These are phyloP conservation scores for Zalerion maritima DNA, from an alignment of 495 filamentous ascomycete species.

Conservation along the genomic window DNA sequence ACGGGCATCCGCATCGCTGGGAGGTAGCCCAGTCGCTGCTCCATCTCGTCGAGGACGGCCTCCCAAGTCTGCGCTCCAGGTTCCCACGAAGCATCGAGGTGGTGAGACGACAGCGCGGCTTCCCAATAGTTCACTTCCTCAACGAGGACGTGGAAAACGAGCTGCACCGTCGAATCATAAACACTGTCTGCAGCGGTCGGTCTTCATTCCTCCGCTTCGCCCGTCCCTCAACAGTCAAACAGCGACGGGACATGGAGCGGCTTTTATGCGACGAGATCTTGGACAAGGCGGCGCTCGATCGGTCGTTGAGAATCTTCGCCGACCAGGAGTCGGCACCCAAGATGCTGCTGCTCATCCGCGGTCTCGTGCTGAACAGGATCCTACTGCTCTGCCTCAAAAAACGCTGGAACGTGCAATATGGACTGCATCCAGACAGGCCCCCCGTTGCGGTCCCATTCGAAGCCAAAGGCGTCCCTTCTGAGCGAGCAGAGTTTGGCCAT, in stretches of 20 bases:
- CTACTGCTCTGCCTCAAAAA: slow-evolving; percentile 24
- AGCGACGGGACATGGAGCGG: slow-evolving; percentile 12
- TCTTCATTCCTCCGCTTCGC: slow-evolving; percentile 14
- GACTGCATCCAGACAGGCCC: slow-evolving; percentile 21
- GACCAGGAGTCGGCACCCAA: slow-evolving; percentile 18
- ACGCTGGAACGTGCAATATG: slow-evolving; percentile 33
- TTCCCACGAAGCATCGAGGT: slow-evolving; percentile 28
- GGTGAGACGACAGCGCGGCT: slow-evolving; percentile 16
- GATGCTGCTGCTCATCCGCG: slow-evolving; percentile 24
- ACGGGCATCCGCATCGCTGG: slow-evolving; percentile 38
- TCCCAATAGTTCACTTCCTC: slow-evolving; percentile 27
- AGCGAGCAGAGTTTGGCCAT: slow-evolving; percentile 53
- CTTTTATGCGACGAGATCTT: slow-evolving; percentile 15
- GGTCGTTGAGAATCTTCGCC: slow-evolving; percentile 13
- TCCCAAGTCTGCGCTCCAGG: slow-evolving; percentile 13
- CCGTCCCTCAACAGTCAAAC: slow-evolving; percentile 4
- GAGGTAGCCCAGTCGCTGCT: slow-evolving; percentile 27
- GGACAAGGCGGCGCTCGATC: slow-evolving; percentile 5
- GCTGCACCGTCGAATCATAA: slow-evolving; percentile 15
- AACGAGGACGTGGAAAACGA: slow-evolving; percentile 20
- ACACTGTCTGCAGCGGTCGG: slow-evolving; percentile 14
- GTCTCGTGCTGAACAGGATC: slow-evolving; percentile 25
- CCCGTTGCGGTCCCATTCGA: slow-evolving; percentile 33
- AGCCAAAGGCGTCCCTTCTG: slow-evolving; percentile 25
- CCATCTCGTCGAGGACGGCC: slow-evolving; percentile 17